Base-by-base conservation (phyloP, 345 rosid species). In the Camelina sativa region DNA sequence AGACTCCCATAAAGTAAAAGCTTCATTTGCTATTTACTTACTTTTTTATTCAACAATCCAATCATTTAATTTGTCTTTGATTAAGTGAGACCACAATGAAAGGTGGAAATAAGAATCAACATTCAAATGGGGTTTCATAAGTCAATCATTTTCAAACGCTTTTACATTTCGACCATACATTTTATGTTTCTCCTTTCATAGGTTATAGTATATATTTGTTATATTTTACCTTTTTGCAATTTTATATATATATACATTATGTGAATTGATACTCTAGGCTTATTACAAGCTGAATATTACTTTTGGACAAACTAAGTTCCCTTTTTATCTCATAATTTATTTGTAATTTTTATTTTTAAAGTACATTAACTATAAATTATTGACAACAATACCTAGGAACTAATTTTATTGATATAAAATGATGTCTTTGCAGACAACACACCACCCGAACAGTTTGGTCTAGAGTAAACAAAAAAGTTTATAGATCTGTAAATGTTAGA, bases 71-170 rank as follows among this genome's bases (percentile, higher is more conserved):
- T 47, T n/a, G 22, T 25, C 16, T 66, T 58, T 75, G 46, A 50
- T 59, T 41, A 28, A 48, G 61, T 50, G 43, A 74, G 67, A 28
- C 73, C 53, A 58, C 32, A 48, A 67, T 7, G 17, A 59, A 51
- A 59, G 71, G 71, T 73, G 57, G 48, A 6, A 55, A 64, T 15
- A 34, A 64, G 4, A 20, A 55, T 54, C 54, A 73, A 46, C n/a
- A 25, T 74, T 30, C 62, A 11, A 74, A 58, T 57, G 72, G 78
- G 60, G 23, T 65, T 65, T 74, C 23, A 8, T 23, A 16, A 71
- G 40, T 74, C 77, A 46, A 66, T 66, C 67, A 46, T 74, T 55
- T 67, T 59, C 65, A 58, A 23, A 48, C 67, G 12, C 78, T 53
- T 74, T 66, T 57, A 37, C 16, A 37, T 65, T 25, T 13, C 10